phyloP scores from a whole-genome alignment of 352 stramenopile genomes.

The Phytopythium boreale region DNA sequence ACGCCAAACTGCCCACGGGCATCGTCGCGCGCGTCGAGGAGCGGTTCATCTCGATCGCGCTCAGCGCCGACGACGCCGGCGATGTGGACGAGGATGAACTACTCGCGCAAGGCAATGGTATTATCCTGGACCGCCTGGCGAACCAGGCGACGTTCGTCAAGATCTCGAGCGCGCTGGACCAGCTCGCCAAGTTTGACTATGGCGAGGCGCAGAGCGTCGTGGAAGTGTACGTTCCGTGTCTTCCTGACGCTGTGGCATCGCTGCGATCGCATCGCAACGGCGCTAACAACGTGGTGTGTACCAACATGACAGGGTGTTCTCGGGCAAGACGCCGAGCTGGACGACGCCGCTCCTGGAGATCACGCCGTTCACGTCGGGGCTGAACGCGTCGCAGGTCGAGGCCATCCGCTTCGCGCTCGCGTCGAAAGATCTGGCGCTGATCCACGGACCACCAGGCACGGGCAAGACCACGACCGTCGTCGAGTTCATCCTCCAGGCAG shows the following conservation, averaged over 20 bases:
- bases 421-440: slow-evolving; percentile 87
- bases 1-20: slow-evolving; percentile 32
- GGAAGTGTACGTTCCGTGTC: slow-evolving; percentile 43
- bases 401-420: slow-evolving; percentile 79
- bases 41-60: slow-evolving; percentile 46
- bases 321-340: slow-evolving; percentile 39
- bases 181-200: slow-evolving; percentile 62
- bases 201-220: slow-evolving; percentile 54
- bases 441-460: slow-evolving; percentile 92
- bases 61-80: slow-evolving; percentile 47
- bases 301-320: slow-evolving; percentile 43
- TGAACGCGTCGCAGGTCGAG: slow-evolving; percentile 79
- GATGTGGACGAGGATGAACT: slow-evolving; percentile 55
- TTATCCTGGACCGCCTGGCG: slow-evolving; percentile 78
- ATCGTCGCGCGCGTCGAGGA: slow-evolving; percentile 72
- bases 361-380: slow-evolving; percentile 36
- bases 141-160: slow-evolving; percentile 88
- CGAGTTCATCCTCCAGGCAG: slow-evolving; percentile 94
- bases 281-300: neutral
- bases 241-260: slow-evolving; percentile 3
- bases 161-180: slow-evolving; percentile 56
- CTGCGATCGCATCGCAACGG: too few species aligned
- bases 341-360: slow-evolving; percentile 47
- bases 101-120: slow-evolving; percentile 14
- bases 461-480: slow-evolving; percentile 98